Conservation (phyloP, 2,329 filamentous ascomycete species). For the Ustulina deusta region DNA sequence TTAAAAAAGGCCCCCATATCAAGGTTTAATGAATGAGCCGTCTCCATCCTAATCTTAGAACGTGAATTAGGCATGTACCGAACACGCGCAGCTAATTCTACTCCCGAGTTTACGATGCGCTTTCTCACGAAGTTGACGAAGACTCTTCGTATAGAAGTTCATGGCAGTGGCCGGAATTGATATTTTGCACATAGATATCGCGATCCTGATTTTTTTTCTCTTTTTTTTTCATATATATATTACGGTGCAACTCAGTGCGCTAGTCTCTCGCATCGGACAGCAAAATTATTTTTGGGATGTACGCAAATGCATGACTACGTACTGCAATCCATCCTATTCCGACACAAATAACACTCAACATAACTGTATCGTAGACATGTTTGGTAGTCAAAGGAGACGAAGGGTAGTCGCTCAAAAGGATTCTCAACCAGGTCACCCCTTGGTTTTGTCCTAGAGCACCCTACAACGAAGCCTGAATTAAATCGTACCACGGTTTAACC, state of each 20-base stretch:
- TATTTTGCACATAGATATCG: too few species aligned
- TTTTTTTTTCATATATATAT: background rate
- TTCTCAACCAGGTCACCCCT: slow-evolving; percentile 26
- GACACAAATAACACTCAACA: slow-evolving; percentile 16
- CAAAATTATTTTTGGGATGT: background rate
- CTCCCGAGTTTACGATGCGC: too few species aligned
- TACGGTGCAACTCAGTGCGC: background rate
- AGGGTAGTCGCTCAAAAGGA: slow-evolving; percentile 11
- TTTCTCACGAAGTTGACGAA: too few species aligned
- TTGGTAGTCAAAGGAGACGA: slow-evolving; percentile 17
- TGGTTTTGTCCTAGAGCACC: slow-evolving; percentile 20
- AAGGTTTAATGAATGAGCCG: too few species aligned
- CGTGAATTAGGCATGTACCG: too few species aligned
- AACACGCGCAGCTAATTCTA: too few species aligned
- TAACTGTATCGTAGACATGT: background rate
- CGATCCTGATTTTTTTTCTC: too few species aligned
- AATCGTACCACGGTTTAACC: slow-evolving; percentile 24
- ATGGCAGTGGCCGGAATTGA: too few species aligned
- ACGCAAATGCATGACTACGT: background rate
- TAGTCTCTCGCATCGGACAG: background rate
- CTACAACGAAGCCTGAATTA: slow-evolving; percentile 27
- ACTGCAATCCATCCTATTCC: background rate
- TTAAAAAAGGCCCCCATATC: too few species aligned
- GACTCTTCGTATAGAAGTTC: too few species aligned
- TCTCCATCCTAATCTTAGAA: too few species aligned